Base-by-base conservation (phyloP, 2,329 filamentous ascomycete species). In the Nemania sp. region DNA sequence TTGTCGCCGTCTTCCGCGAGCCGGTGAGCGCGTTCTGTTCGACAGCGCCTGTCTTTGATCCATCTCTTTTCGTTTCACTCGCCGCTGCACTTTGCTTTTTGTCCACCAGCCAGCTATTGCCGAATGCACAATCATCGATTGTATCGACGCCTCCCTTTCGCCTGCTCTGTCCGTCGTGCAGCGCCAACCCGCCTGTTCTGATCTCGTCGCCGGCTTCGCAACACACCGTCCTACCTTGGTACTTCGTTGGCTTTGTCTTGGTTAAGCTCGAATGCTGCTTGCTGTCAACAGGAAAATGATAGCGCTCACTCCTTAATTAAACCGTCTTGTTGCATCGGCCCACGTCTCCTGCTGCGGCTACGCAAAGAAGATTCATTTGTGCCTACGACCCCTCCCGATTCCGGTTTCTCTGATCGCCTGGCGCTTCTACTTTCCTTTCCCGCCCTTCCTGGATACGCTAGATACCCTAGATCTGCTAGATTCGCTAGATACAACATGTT, bases 401-500 rank as follows among this genome's bases (percentile, higher is more conserved):
- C 30, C 12, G 11, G 9, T 31, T 31, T 31, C 28, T 14, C 34
- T 34, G 36, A 53, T 34, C 30, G 19, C 20, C 31, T 31, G n/a
- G n/a, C 34, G 39, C 15, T 23, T 23, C 33, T 28, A 37, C 12
- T 26, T 30, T 15, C 19, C 22, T 26, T 22, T 19, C 37, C 12
- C 23, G 20, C 20, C 19, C 23, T 31, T 24, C 22, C 19, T 22
- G 49, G 39, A 41, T 42, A 44, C 49, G 56, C 9, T 39, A 19
- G 34, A 22, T 22, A 5, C 4, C 30, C 30, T 33, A 14, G 6
- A 17, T 34, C 12, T 17, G 17, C 31, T 31, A 34, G 31, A 34
- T 17, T n/a, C 31, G 12, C 28, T 11, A 31, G 8, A 7, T 24
- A 39, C 48, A 37, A 42, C 34, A 68, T 68, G 66, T 55, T 65